Conservation (phyloP, 208 protist genomes). For the Acanthamoeba castellanii region DNA sequence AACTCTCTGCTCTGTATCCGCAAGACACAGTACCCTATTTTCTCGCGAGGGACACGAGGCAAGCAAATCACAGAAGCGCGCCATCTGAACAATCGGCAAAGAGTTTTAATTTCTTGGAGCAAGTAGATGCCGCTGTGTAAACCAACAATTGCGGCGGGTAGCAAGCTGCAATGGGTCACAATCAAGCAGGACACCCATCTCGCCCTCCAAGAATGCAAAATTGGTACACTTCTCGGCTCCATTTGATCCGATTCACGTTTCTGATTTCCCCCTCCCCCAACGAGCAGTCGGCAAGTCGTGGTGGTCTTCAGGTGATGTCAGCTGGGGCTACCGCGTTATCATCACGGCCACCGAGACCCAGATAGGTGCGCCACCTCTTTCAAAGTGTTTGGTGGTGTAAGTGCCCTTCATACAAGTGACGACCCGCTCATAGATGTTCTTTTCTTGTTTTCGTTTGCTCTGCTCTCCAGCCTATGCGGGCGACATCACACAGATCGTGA, state of each 20-base stretch:
- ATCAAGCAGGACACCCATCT: conserved; percentile 36
- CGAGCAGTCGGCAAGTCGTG: conserved; percentile 11
- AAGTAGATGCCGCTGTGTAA: neutral
- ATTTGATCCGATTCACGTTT: neutral
- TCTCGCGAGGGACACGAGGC: neutral
- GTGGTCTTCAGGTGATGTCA: neutral
- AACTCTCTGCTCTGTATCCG: too few species aligned
- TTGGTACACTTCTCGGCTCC: neutral
- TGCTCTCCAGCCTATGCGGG: neutral
- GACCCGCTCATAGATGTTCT: neutral
- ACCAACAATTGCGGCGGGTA: neutral
- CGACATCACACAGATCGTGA: conserved; percentile 52
- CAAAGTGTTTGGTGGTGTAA: neutral
- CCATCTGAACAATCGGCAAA: neutral
- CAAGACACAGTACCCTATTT: neutral
- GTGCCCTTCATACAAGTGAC: neutral
- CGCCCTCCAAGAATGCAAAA: conserved; percentile 20
- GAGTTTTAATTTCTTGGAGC: neutral
- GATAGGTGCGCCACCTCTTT: neutral
- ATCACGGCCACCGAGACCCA: neutral
- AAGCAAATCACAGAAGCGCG: neutral
- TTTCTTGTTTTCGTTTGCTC: neutral
- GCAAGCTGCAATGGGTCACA: neutral
- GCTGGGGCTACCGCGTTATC: conserved; percentile 20
- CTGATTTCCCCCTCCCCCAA: neutral